Conservation (phyloP, 1,284 basidiomycete species). For the Leccinum fuscescens region DNA sequence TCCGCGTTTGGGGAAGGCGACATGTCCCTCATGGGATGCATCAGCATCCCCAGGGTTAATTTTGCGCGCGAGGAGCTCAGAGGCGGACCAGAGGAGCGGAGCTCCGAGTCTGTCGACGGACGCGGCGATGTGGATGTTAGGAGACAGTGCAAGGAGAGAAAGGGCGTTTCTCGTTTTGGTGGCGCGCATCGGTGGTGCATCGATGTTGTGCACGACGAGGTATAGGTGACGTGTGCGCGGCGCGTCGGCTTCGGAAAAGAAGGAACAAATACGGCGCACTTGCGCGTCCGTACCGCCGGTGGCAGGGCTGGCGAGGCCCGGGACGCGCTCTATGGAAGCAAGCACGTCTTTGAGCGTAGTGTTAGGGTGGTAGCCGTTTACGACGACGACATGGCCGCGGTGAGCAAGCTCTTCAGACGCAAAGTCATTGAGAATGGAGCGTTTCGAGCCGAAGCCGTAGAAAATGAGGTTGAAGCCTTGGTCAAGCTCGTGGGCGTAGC, state of each 20-base stretch:
- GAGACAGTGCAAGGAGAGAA: conserved; percentile 65
- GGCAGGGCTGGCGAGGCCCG: conserved; percentile 45
- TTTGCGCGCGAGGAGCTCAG: conserved; percentile 53
- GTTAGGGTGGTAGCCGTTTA: conserved; percentile 77
- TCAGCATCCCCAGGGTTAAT: conserved; percentile 9
- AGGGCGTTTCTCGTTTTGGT: conserved; percentile 63
- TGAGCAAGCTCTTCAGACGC: conserved; percentile 54
- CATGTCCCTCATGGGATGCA: conserved; percentile 12
- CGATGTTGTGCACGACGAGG: conserved; percentile 86
- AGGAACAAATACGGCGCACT: conserved; percentile 60
- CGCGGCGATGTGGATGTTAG: conserved; percentile 75
- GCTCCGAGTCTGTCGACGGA: conserved; percentile 85
- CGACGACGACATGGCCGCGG: conserved; percentile 70
- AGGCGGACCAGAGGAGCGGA: conserved; percentile 72
- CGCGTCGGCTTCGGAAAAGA: conserved; percentile 45
- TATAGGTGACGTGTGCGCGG: conserved; percentile 51
- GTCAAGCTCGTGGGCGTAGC: neutral
- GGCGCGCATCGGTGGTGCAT: conserved; percentile 67
- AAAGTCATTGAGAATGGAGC: conserved; percentile 70
- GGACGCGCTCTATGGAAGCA: conserved; percentile 61
- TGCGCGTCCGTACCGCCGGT: conserved; percentile 54
- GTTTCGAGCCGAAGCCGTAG: conserved; percentile 87
- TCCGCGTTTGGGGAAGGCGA: conserved; percentile 43
- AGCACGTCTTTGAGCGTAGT: conserved; percentile 73
- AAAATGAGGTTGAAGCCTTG: conserved; percentile 55